phyloP scores from a whole-genome alignment of 345 rosid species.

The Cochlearia excelsa region DNA sequence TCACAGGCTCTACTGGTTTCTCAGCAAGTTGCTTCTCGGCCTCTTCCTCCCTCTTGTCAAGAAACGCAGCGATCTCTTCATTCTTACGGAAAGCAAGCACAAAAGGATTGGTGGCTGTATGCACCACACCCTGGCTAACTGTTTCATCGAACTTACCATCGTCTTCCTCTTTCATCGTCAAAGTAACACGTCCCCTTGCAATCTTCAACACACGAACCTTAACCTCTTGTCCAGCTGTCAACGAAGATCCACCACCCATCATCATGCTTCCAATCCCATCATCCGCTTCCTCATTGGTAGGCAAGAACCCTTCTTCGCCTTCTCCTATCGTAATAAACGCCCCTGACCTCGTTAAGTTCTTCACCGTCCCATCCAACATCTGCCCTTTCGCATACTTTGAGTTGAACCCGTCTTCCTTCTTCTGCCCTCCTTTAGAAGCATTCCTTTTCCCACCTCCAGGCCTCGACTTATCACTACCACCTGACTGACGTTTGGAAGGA shows the following conservation, averaged over 20 bases:
- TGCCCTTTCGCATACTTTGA: constrained; percentile 75
- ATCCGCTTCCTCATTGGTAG: constrained; percentile 68
- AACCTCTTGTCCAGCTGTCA: constrained; percentile 74
- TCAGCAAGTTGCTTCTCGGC: constrained; percentile 38
- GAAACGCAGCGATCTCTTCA: constrained; percentile 66
- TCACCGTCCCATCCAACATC: constrained; percentile 74
- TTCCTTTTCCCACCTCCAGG: constrained; percentile 45
- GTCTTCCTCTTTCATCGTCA: constrained; percentile 83
- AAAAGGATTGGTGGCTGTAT: constrained; percentile 73
- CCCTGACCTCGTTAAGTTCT: constrained; percentile 71
- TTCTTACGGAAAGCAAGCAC: constrained; percentile 69
- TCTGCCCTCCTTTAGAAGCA: constrained; percentile 48
- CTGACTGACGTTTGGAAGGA: constrained; percentile 45
- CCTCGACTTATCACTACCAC: constrained; percentile 50
- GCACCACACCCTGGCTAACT: constrained; percentile 54
- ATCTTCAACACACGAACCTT: constrained; percentile 65
- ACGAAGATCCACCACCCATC: constrained; percentile 49
- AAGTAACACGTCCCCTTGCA: constrained; percentile 70
- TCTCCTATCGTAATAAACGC: constrained; percentile 81
- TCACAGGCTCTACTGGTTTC: constrained; percentile 30
- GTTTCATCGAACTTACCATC: constrained; percentile 43
- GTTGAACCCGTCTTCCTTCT: constrained; percentile 43
- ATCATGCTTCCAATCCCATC: constrained; percentile 61
- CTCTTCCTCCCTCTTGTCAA: constrained; percentile 70
- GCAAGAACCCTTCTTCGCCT: constrained; percentile 90